phyloP scores from a whole-genome alignment of 768 basidiomycete species.

The Phallus indusiatus region DNA sequence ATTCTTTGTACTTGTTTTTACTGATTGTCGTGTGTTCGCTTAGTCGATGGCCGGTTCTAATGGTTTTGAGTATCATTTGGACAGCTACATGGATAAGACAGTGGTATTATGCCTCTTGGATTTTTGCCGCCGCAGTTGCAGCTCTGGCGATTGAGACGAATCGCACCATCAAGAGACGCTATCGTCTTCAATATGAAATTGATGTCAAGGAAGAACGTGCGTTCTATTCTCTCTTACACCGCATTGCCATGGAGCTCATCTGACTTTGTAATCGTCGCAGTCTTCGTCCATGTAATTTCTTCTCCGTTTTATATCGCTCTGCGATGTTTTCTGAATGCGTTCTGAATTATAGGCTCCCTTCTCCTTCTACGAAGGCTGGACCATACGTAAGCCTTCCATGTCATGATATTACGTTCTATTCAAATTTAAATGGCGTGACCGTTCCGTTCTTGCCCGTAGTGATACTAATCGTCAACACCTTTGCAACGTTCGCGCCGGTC shows the following conservation, averaged over 20 bases:
- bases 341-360: slow-evolving; percentile 2
- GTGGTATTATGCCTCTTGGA: slow-evolving; percentile 7
- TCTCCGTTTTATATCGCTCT: neutral
- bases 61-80: slow-evolving; percentile 12
- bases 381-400: slow-evolving; percentile 3
- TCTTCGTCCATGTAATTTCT: slow-evolving; percentile 5
- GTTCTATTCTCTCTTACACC: neutral
- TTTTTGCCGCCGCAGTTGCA: slow-evolving; percentile 6
- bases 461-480: slow-evolving; percentile 6
- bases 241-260: neutral
- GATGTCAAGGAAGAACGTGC: slow-evolving; percentile 7
- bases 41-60: slow-evolving; percentile 8
- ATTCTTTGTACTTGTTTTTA: neutral
- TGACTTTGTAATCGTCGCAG: neutral
- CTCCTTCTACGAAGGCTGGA: slow-evolving; percentile 11
- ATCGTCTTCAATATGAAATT: slow-evolving; percentile 8
- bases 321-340: neutral
- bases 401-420: neutral
- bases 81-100: slow-evolving; percentile 10
- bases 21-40: neutral
- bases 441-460: neutral
- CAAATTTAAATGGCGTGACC: neutral
- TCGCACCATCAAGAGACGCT: slow-evolving; percentile 7
- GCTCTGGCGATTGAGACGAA: slow-evolving; percentile 6
- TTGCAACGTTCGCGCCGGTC: slow-evolving; percentile 8